phyloP scores from a whole-genome alignment of 345 rosid species.

The Lepidium didymum region DNA sequence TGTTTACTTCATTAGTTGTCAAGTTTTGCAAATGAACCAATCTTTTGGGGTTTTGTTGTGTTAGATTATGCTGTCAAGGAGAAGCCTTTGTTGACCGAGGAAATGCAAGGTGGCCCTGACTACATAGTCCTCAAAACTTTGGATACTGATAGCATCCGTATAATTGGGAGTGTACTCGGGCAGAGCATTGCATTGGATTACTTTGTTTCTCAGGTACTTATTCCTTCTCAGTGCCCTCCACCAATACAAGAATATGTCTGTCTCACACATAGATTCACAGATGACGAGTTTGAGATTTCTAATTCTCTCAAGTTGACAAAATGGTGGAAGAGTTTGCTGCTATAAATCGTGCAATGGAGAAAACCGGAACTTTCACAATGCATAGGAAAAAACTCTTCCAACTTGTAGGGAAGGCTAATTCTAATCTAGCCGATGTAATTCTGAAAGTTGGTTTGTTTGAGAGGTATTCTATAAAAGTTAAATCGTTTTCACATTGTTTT shows the following conservation, averaged over 20 bases:
- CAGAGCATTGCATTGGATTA: conserved; percentile 90
- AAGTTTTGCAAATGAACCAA: neutral
- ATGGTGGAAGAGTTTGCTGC: conserved; percentile 94
- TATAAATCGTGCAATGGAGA: conserved; percentile 83
- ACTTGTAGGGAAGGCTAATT: conserved; percentile 95
- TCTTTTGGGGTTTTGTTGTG: neutral
- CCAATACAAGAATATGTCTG: neutral
- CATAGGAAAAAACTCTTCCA: conserved; percentile 80
- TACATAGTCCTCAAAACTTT: conserved; percentile 57
- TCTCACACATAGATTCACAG: neutral
- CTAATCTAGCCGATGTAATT: conserved; percentile 88
- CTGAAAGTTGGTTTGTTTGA: conserved; percentile 96
- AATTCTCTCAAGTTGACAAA: conserved; percentile 56
- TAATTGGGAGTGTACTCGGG: conserved; percentile 90
- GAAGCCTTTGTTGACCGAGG: conserved; percentile 58
- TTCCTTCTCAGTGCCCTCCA: conserved; percentile 4
- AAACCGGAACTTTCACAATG: conserved; percentile 93
- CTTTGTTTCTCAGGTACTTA: conserved; percentile 79
- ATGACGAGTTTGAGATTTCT: neutral
- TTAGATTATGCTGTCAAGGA: conserved; percentile 85
- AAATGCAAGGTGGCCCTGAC: conserved; percentile 86
- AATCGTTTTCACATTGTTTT: neutral
- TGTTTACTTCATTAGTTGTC: neutral
- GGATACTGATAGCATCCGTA: conserved; percentile 77
- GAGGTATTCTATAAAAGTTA: conserved; percentile 38